Percentiles rank a stretch among this genome's conserved stretches.
Conservation (phyloP, 768 basidiomycete genomes). For the Boletus tomentosulus region DNA sequence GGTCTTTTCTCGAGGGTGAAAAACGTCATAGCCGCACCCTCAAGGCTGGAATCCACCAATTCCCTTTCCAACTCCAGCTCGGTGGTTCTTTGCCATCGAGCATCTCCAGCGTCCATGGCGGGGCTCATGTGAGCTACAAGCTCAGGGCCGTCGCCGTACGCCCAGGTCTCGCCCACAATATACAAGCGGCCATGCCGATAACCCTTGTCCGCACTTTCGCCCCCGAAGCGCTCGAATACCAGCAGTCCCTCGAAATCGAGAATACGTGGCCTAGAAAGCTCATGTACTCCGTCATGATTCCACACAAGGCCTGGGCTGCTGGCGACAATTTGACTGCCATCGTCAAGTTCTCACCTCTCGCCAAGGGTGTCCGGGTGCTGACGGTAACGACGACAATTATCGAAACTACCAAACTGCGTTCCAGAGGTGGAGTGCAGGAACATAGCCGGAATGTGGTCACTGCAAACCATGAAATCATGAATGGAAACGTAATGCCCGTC, state of each 20-base stretch:
- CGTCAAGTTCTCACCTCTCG: conserved; percentile 82
- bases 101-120: conserved; percentile 49
- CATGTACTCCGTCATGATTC: conserved; percentile 92
- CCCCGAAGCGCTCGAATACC: conserved; percentile 87
- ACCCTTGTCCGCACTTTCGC: conserved; percentile 69
- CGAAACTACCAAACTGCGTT: conserved; percentile 65
- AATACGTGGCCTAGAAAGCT: conserved; percentile 97
- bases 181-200: conserved; percentile 59
- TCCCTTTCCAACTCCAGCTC: conserved; percentile 87
- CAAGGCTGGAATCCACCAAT: conserved; percentile 91
- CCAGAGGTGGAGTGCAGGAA: conserved; percentile 54
- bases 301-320: conserved; percentile 93
- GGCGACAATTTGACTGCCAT: conserved; percentile 80
- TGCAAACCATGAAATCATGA: conserved; percentile 62
- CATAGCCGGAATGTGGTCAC: conserved; percentile 57
- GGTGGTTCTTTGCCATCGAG: conserved; percentile 84
- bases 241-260: conserved; percentile 91
- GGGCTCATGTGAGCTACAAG: conserved; percentile 79
- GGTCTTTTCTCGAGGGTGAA: conserved; percentile 88
- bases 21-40: conserved; percentile 79
- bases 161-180: conserved; percentile 66
- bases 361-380: conserved; percentile 76
- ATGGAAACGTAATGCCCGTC: conserved; percentile 48
- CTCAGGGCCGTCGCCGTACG: conserved; percentile 82
- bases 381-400: conserved; percentile 64